Base-by-base conservation (phyloP, 805 yeast species). In the Lipomyces mesembrius region DNA sequence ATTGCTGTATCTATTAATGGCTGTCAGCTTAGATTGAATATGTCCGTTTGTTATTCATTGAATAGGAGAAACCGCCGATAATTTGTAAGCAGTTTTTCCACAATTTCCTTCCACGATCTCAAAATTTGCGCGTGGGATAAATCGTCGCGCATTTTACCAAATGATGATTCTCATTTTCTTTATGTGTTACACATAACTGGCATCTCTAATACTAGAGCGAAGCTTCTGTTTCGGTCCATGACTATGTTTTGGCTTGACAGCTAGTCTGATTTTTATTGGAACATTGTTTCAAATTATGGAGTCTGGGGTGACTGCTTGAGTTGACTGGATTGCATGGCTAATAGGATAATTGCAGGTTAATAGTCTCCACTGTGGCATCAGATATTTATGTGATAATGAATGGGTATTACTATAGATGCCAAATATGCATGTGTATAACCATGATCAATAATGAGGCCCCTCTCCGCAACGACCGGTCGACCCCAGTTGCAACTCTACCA, bases 121-220 rank as follows among this genome's bases (percentile, higher is more conserved):
- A 6, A 43, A 17, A 14, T 17, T 43, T 12, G n/a, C 49, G 6
- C 22, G 49, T 35, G 39, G 39, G 39, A 37, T 37, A 37, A 14
- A 20, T 54, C 32, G 9, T 27, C 12, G 11, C 51, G 27, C 25
- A 29, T 57, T 32, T 57, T 34, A 17, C 20, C 49, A 25, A 9
- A 66, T 66, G 69, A 66, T 66, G 69, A 66, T 66, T 65, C 68
- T 59, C 66, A 49, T 29, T 29, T 66, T 39, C 35, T 27, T 27
- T 57, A 65, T 61, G 63, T 67, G 59, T 60, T 70, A 63, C 67
- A 43, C 49, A 43, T 43, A 43, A 43, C 67, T 70, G 73, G 73
- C 73, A 70, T 70, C 72, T 70, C 73, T 70, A 70, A 70, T 70
- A 71, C 71, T 70, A 70, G 73, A 59, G 63, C 62, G 56, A 46